These are phyloP conservation scores for Ustulina deusta DNA, from an alignment of 2,329 filamentous ascomycete species.

Conservation along the genomic window DNA sequence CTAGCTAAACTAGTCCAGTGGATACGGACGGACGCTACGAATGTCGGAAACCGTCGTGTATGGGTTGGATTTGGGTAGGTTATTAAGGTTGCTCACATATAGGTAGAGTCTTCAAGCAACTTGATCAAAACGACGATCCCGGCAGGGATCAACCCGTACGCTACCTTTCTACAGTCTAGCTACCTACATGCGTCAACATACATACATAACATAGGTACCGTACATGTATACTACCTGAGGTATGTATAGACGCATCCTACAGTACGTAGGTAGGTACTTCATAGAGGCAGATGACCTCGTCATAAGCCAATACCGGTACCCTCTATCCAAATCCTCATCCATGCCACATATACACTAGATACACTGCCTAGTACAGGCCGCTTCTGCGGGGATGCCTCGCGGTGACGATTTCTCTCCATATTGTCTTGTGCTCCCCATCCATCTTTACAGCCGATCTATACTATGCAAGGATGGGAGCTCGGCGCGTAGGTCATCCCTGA, in stretches of 20 bases:
- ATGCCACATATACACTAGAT: neutral
- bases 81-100: too few species aligned
- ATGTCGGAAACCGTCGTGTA: conserved; percentile 2
- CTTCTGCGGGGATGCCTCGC: neutral
- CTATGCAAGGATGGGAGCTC: neutral
- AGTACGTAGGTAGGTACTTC: too few species aligned
- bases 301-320: neutral
- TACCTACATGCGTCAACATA: neutral
- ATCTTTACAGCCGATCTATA: neutral
- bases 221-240: too few species aligned
- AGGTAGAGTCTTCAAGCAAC: neutral
- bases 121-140: neutral
- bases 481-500: neutral
- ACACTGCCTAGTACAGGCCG: neutral
- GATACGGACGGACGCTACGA: too few species aligned
- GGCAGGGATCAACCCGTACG: neutral
- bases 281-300: neutral
- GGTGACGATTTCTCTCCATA: neutral
- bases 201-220: too few species aligned
- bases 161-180: too few species aligned
- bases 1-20: neutral
- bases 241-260: too few species aligned
- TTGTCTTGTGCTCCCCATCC: too few species aligned
- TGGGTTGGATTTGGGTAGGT: neutral
- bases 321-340: neutral